phyloP scores from a whole-genome alignment of 108 stramenopile genomes.

The Cyclotella atomus region DNA sequence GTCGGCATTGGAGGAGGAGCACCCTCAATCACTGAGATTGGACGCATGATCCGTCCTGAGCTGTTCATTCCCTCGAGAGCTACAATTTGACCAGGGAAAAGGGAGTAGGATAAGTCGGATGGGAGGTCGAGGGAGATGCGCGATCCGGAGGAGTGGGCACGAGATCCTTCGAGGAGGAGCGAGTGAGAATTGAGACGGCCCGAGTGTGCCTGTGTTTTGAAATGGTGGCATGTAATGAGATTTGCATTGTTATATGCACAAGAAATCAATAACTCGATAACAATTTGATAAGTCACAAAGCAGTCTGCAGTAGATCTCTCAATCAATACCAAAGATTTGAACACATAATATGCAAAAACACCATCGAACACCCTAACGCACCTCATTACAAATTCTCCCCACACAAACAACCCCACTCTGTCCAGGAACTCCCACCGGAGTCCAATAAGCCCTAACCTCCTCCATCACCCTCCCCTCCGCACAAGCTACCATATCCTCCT shows the following conservation, averaged over 20 bases:
- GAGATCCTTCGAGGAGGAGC: constrained; percentile 90
- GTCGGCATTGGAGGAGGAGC: constrained; percentile 43
- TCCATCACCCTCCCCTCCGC: constrained; percentile 28
- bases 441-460: constrained; percentile 32
- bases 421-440: constrained; percentile 88
- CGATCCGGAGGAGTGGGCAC: constrained; percentile 79
- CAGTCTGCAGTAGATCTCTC: too few species aligned
- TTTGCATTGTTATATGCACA: background rate
- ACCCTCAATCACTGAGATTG: constrained; percentile 79
- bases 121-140: constrained; percentile 81
- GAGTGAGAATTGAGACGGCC: constrained; percentile 90
- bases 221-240: background rate
- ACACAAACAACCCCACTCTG: constrained; percentile 82
- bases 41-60: constrained; percentile 82
- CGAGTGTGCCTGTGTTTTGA: constrained; percentile 77
- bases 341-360: background rate
- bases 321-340: background rate
- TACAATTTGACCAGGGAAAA: constrained; percentile 98
- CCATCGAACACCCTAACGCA: constrained; percentile 23
- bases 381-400: constrained; percentile 94
- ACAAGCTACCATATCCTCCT: constrained; percentile 46
- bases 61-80: constrained; percentile 92
- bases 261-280: background rate
- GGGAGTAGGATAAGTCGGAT: constrained; percentile 60
- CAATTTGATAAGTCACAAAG: background rate